Evolutionary conservation across 805 yeast species (phyloP).

Genomic region (Yamadazyma insecticola): DNA sequence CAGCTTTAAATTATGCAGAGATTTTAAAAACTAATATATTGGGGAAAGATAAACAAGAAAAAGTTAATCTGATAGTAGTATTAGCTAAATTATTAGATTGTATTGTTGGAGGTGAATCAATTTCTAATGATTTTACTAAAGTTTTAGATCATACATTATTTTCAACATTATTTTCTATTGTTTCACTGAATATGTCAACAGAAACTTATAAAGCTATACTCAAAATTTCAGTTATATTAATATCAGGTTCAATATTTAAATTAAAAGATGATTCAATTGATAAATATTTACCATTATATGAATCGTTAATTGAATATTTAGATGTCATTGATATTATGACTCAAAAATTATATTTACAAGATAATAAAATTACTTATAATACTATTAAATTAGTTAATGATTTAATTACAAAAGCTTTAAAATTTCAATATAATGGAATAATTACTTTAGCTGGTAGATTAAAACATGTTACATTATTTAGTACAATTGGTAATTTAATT

Average conservation of each 20-base stretch:
- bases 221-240: slow-evolving; percentile 36
- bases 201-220: slow-evolving; percentile 44
- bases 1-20: slow-evolving; percentile 30
- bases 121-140: slow-evolving; percentile 25
- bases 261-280: slow-evolving; percentile 30
- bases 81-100: slow-evolving; percentile 49
- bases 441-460: slow-evolving; percentile 43
- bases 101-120: slow-evolving; percentile 27
- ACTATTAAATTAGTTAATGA: slow-evolving; percentile 44
- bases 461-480: slow-evolving; percentile 43
- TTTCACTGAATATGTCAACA: slow-evolving; percentile 37
- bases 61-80: slow-evolving; percentile 49
- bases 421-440: slow-evolving; percentile 38
- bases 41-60: slow-evolving; percentile 46
- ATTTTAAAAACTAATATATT: slow-evolving; percentile 39
- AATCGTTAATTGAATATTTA: slow-evolving; percentile 31
- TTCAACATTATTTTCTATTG: slow-evolving; percentile 36
- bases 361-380: slow-evolving; percentile 38
- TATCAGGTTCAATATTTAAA: slow-evolving; percentile 41
- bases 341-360: slow-evolving; percentile 38
- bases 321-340: slow-evolving; percentile 41
- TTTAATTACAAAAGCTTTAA: slow-evolving; percentile 38
- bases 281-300: slow-evolving; percentile 32
- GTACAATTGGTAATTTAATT: slow-evolving; percentile 36
- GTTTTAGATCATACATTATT: slow-evolving; percentile 40